phyloP scores from a whole-genome alignment of 805 yeast genomes.

The Hyphopichia homilentoma region DNA sequence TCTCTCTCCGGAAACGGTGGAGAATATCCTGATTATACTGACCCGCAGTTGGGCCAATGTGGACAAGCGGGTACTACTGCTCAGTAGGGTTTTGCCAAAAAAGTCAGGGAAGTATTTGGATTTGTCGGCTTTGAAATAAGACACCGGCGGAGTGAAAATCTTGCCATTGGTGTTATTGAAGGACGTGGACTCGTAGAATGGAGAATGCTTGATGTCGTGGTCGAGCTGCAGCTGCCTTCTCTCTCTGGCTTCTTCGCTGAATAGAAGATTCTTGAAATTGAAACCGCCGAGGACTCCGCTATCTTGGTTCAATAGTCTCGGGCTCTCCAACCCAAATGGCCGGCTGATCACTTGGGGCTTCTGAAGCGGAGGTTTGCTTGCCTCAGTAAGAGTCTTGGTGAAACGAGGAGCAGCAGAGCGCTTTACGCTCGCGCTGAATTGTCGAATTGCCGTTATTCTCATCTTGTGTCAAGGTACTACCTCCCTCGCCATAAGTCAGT shows the following conservation, averaged over 20 bases:
- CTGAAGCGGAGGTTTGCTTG: slow-evolving; percentile 36
- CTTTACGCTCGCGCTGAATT: slow-evolving; percentile 2
- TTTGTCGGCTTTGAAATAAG: slow-evolving; percentile 68
- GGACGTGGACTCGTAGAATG: slow-evolving; percentile 41
- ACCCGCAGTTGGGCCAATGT: slow-evolving; percentile 46
- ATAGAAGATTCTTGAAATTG: too few relatives aligned
- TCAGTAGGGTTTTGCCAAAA: slow-evolving; percentile 48
- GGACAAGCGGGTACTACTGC: slow-evolving; percentile 33
- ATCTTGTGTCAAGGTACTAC: not conserved
- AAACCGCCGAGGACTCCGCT: slow-evolving; percentile 10
- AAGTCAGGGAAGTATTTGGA: slow-evolving; percentile 83
- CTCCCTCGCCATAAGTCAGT: too few relatives aligned
- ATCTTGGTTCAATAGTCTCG: slow-evolving; percentile 22
- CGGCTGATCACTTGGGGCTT: slow-evolving; percentile 25
- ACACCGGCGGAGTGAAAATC: slow-evolving; percentile 76
- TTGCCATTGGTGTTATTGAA: slow-evolving; percentile 77
- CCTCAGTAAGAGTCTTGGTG: slow-evolving; percentile 32
- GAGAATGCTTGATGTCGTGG: slow-evolving; percentile 41
- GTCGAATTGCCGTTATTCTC: slow-evolving; percentile 1
- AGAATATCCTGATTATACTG: slow-evolving; percentile 61
- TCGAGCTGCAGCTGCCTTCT: slow-evolving; percentile 36
- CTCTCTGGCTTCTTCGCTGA: slow-evolving; percentile 34
- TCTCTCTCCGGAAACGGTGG: slow-evolving; percentile 67
- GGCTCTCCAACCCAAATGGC: slow-evolving; percentile 38
- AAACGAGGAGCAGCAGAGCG: slow-evolving; percentile 32